A percentile compares a stretch with the other conserved stretches of the same genome.
Evolutionary conservation across 192 early-diverging fungal species (phyloP).

Genomic region (Phycomyces nitens): DNA sequence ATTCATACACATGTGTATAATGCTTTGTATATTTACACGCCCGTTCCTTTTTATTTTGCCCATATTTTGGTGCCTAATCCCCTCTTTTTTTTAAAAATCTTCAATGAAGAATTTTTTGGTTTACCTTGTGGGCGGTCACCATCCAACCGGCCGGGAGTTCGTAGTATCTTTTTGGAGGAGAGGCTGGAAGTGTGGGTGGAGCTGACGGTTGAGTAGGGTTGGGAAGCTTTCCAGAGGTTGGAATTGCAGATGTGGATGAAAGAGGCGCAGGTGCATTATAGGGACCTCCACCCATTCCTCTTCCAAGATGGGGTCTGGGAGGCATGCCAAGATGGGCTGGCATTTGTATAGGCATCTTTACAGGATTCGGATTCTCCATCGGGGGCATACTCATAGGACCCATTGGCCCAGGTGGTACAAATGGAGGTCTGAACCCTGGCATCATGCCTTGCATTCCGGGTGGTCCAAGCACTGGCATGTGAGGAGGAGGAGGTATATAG

Average conservation of each 20-base stretch:
- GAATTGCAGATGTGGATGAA: neutral
- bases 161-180: slow-evolving; percentile 12
- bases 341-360: neutral
- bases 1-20: neutral
- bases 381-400: no score
- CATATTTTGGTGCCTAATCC: no score
- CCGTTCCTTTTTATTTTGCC: no score
- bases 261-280: neutral
- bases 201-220: neutral
- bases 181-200: neutral
- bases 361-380: no score
- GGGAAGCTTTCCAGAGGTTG: neutral
- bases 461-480: neutral
- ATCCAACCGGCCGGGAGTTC: slow-evolving; percentile 27
- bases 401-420: neutral
- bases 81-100: no score
- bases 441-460: neutral
- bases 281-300: no score
- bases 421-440: neutral
- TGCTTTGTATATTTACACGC: no score
- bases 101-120: neutral
- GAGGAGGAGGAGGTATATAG: neutral
- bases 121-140: slow-evolving; percentile 18
- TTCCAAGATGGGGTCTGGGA: neutral
- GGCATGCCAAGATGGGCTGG: neutral